Evolutionary conservation across 495 filamentous ascomycete genomes (phyloP), one percentile per base, ranked within the genome.

Genomic region (Lichina pygmaea): DNA sequence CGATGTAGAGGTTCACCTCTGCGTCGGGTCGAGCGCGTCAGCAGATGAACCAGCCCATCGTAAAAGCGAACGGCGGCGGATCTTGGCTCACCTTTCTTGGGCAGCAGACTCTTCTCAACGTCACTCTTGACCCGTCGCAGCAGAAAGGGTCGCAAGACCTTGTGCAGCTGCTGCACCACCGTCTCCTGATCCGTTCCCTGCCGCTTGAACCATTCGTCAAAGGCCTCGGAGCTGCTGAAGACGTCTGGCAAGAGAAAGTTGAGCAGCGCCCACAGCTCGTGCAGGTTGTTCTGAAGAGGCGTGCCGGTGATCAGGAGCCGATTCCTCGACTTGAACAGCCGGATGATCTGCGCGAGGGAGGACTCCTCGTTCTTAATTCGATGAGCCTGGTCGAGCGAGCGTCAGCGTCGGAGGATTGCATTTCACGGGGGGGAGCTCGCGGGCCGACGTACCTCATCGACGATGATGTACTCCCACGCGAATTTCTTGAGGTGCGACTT

Each of bases 291-390:
- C 57, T 99, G 91, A 8, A 99, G 68, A 5, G 91, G 91, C 3
- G 91, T 99, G 48, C 91, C 91, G 17, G 91, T 99, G 48, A 99
- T 99, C 46, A 99, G 63, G 33, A 99, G 68, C 17, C 91, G 77
- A 55, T 95, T 95, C 51, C 91, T 69, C 7, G 91, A 99, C 61
- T 86, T 85, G 67, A 99, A 95, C 32, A 95, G 63, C 47, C 91
- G 83, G 49, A 99, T 93, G 46, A 95, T 91, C 53, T 99, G 89
- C 2, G 91, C 84, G 6, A 99, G 66, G 3, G 91, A 91, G 0
- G 91, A 99, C 58, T 93, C 83, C 58, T 99, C 91, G 59, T 99
- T 99, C 63, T 99, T 99, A 65, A 99, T 95, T 16, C 91, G 83
- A 57, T 99, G 91, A 6, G 91, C 91, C 52, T 52, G 13, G 31